Evolutionary conservation across 2,329 filamentous ascomycete genomes (phyloP).

Genomic region (Podosphaera aphanis): DNA sequence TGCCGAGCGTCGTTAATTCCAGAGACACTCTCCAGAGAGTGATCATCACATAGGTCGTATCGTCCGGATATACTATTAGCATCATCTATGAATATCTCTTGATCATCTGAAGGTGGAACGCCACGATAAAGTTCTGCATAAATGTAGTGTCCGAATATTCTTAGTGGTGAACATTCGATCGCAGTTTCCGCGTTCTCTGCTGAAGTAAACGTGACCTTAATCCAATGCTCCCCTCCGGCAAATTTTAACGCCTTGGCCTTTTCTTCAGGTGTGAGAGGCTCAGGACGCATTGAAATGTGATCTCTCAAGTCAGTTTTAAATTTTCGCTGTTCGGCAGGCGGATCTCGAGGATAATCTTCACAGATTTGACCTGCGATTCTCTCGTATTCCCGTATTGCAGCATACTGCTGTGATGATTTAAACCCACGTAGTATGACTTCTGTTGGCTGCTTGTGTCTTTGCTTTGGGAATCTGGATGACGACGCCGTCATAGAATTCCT

Average conservation of each 20-base stretch:
- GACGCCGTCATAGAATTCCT: slow-evolving; percentile 7
- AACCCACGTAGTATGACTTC: slow-evolving; percentile 78
- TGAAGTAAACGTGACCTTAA: slow-evolving; percentile 64
- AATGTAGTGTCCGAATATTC: slow-evolving; percentile 45
- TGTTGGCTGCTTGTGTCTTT: slow-evolving; percentile 36
- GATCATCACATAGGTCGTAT: not conserved
- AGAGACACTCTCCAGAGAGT: too few species aligned
- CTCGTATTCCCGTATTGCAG: slow-evolving; percentile 74
- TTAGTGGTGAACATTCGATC: slow-evolving; percentile 45
- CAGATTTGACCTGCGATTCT: slow-evolving; percentile 66
- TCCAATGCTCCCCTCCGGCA: slow-evolving; percentile 74
- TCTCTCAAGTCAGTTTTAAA: slow-evolving; percentile 56
- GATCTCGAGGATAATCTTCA: slow-evolving; percentile 76
- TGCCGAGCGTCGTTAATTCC: not conserved
- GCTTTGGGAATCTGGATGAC: slow-evolving; percentile 15
- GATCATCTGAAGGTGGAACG: slow-evolving; percentile 38
- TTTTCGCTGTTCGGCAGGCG: slow-evolving; percentile 44
- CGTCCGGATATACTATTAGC: not conserved
- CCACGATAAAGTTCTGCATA: slow-evolving; percentile 48
- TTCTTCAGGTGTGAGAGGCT: slow-evolving; percentile 45
- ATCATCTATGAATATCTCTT: slow-evolving; percentile 25
- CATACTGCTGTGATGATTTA: slow-evolving; percentile 46
- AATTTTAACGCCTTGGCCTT: slow-evolving; percentile 59
- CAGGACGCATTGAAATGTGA: slow-evolving; percentile 41
- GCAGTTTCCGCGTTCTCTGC: slow-evolving; percentile 47